These are phyloP conservation scores for Blastobotrys aristatus DNA, from an alignment of 1,139 yeast genomes.

Conservation along the genomic window DNA sequence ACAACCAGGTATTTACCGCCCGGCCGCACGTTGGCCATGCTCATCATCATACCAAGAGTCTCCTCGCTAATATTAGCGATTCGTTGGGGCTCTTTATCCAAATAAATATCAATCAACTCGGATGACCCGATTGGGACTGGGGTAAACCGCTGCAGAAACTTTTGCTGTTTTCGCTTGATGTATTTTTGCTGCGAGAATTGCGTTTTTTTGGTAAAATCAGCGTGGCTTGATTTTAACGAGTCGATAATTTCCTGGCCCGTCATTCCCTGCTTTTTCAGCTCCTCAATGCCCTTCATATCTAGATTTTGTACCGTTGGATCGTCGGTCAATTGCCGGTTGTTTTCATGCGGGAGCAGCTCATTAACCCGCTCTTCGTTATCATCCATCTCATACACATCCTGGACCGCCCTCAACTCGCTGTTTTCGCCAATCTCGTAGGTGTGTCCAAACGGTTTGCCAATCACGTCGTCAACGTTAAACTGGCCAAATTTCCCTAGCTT, in stretches of 20 bases:
- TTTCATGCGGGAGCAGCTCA: slow-evolving; percentile 36
- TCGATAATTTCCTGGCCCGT: slow-evolving; percentile 81
- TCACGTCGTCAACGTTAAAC: slow-evolving; percentile 64
- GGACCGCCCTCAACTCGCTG: slow-evolving; percentile 24
- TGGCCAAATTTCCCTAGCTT: slow-evolving; percentile 89
- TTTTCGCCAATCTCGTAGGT: slow-evolving; percentile 70
- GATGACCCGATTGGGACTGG: slow-evolving; percentile 74
- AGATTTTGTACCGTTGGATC: slow-evolving; percentile 75
- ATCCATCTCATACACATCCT: slow-evolving; percentile 26
- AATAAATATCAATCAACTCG: slow-evolving; percentile 66
- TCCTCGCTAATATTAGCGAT: slow-evolving; percentile 84
- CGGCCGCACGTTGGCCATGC: slow-evolving; percentile 74
- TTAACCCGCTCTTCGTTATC: slow-evolving; percentile 25
- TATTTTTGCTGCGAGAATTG: slow-evolving; percentile 88
- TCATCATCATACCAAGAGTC: slow-evolving; percentile 68
- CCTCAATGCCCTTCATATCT: slow-evolving; percentile 71
- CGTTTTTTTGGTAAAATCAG: slow-evolving; percentile 83
- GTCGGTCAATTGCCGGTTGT: slow-evolving; percentile 67
- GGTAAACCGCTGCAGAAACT: slow-evolving; percentile 79
- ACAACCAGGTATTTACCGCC: slow-evolving; percentile 84
- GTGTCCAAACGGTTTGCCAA: slow-evolving; percentile 84
- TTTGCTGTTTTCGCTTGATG: slow-evolving; percentile 83
- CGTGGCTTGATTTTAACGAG: slow-evolving; percentile 76
- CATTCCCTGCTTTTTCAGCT: slow-evolving; percentile 53
- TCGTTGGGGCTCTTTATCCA: slow-evolving; percentile 66